Base-by-base conservation (phyloP, 1,284 basidiomycete species). In the Papiliotrema flavescens region DNA sequence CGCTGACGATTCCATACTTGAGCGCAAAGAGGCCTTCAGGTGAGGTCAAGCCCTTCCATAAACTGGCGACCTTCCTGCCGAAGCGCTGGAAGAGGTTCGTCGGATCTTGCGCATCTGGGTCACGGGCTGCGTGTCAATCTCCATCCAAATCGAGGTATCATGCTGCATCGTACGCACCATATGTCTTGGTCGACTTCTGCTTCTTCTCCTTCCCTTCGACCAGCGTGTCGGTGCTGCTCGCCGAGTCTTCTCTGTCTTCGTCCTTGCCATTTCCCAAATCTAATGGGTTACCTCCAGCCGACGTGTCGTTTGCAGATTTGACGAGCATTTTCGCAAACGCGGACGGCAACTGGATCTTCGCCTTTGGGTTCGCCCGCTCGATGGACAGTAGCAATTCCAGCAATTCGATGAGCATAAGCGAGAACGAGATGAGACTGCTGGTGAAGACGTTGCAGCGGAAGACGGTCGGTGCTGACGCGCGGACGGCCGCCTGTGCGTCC, bases 1-100 rank as follows among this genome's bases (percentile, higher is more conserved):
- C 70, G 0, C 80, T 80, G 15, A 84, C 68, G 17, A 85, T 54
- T 0, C 77, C 79, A 65, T 84, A 83, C 60, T 84, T 82, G 67
- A 84, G 75, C 0, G 80, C 80, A 62, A 84, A 87, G 1, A 76
- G 48, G 3, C 76, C 76, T 22, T 68, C 58, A 17, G 65, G 48
- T 1, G 67, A 65, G 2, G 55, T 59, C 9, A 71, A 44, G n/a
- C 57, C 67, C 2, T 59, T 55, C 58, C 65, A 64, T 9, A 65
- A 32, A 1, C 37, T 34, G 15, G 56, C 44, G 2, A 74, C 14
- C 15, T 49, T 24, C 17, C 71, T 53, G 3, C 69, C 65, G 37
- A 72, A 57, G 22, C 54, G 51, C 42, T 76, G 74, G 39, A 73
- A 54, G 0, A 46, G 60, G 46, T 74, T 76, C 2, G 55, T 49